Percentiles rank a stretch among this genome's conserved stretches.
Conservation (phyloP, 2,329 filamentous ascomycete species). For the Byssochlamys sp. region DNA sequence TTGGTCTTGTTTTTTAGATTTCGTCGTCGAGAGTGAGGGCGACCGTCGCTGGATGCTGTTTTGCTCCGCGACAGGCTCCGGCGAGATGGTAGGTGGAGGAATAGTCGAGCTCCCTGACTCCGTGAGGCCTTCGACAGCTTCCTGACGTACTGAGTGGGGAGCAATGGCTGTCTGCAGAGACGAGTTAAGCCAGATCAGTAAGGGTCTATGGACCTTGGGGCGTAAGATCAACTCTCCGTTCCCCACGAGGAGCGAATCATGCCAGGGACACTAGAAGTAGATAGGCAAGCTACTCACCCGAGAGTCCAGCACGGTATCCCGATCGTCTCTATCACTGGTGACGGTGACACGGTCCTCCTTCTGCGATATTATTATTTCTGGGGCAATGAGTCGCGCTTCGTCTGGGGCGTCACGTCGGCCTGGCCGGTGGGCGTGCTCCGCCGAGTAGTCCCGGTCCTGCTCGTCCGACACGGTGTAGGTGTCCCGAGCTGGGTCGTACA, state of each 20-base stretch:
- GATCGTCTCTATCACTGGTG: background rate
- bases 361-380: slow-evolving; percentile 5
- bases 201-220: background rate
- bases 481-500: slow-evolving; percentile 27
- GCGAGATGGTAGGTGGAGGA: background rate
- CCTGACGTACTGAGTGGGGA: slow-evolving; percentile 6
- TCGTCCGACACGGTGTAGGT: slow-evolving; percentile 20
- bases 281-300: background rate
- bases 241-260: background rate
- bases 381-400: slow-evolving; percentile 1
- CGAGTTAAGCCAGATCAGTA: slow-evolving; percentile 5
- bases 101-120: background rate
- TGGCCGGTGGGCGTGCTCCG: slow-evolving; percentile 8
- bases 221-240: slow-evolving; percentile 1
- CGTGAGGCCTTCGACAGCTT: slow-evolving; percentile 1
- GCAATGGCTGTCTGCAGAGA: slow-evolving; percentile 5
- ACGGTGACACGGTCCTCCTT: background rate
- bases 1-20: background rate
- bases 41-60: background rate
- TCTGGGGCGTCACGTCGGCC: slow-evolving; percentile 4
- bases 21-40: background rate
- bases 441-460: slow-evolving; percentile 12
- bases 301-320: background rate
- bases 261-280: background rate
- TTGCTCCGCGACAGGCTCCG: background rate